Conservation (phyloP, 2,329 filamentous ascomycete species). For the Neofusicoccum ribis region DNA sequence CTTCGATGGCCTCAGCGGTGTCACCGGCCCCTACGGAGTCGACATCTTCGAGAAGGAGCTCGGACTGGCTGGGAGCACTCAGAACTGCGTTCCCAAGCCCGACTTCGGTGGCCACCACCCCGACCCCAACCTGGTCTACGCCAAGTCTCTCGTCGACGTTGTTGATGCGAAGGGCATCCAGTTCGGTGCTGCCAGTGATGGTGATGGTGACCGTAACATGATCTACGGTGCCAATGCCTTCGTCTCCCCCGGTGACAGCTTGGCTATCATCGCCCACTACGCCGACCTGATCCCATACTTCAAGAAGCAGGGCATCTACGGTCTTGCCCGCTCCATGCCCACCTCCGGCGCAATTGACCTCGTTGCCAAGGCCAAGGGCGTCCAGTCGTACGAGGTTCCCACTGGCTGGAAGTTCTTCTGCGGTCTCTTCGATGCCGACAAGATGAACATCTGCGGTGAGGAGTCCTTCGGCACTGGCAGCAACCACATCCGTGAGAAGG, state of each 20-base stretch:
- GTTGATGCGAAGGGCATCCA: conserved; percentile 91
- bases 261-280: conserved; percentile 97
- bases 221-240: conserved; percentile 97
- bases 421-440: conserved; percentile 88
- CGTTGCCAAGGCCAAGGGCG: conserved; percentile 89
- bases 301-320: conserved; percentile 94
- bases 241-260: conserved; percentile 93
- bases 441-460: conserved; percentile 97
- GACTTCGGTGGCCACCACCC: conserved; percentile 98
- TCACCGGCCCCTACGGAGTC: conserved; percentile 91
- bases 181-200: conserved; percentile 94
- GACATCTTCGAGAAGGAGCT: conserved; percentile 96
- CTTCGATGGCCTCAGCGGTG: conserved; percentile 91
- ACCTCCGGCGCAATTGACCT: conserved; percentile 94
- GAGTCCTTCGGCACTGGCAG: conserved; percentile 97
- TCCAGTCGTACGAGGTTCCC: conserved; percentile 92
- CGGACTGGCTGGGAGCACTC: conserved; percentile 75
- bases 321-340: conserved; percentile 95
- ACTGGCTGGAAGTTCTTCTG: conserved; percentile 99
- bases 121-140: conserved; percentile 96
- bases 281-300: conserved; percentile 97
- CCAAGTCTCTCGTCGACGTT: conserved; percentile 87
- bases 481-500: conserved; percentile 99
- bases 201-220: conserved; percentile 99
- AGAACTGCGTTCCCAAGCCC: conserved; percentile 89